Conservation (phyloP, 2,329 filamentous ascomycete species). For the Trichoderma oligosporum region DNA sequence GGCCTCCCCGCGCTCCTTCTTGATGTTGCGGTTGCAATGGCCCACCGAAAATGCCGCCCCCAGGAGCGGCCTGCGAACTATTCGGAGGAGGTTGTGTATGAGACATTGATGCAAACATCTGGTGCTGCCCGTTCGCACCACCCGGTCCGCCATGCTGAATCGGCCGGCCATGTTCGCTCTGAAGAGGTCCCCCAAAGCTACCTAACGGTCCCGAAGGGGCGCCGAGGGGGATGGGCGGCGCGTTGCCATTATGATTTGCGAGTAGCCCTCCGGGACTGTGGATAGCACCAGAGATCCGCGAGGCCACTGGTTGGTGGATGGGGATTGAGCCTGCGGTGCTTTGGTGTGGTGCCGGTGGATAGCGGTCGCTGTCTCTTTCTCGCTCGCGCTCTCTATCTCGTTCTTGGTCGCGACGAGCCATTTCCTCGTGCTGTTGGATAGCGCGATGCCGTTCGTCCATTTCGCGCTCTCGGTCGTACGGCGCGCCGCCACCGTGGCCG, state of each 20-base stretch:
- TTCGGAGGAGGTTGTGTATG: conserved; percentile 49
- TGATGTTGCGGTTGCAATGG: conserved; percentile 58
- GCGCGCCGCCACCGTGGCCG: conserved; percentile 37
- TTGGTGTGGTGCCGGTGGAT: conserved; percentile 70
- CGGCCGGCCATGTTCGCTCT: conserved; percentile 49
- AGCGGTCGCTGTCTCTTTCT: conserved; percentile 65
- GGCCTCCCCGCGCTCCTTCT: conserved; percentile 52
- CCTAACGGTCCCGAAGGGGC: conserved; percentile 49
- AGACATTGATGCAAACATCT: conserved; percentile 55
- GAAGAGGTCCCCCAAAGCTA: conserved; percentile 54
- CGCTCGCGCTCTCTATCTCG: conserved; percentile 52
- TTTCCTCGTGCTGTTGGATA: conserved; percentile 46
- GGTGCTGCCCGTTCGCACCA: conserved; percentile 45
- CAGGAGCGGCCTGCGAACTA: conserved; percentile 52
- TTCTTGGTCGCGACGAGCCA: conserved; percentile 58
- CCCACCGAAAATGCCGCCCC: conserved; percentile 66
- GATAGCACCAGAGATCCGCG: conserved; percentile 73
- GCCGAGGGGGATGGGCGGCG: conserved; percentile 50
- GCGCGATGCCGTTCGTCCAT: conserved; percentile 48
- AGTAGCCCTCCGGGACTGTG: conserved; percentile 90
- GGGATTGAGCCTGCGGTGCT: conserved; percentile 84
- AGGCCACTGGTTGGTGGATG: conserved; percentile 89
- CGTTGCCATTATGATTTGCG: conserved; percentile 63
- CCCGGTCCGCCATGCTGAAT: conserved; percentile 51
- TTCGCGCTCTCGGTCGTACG: conserved; percentile 48